These are phyloP conservation scores for Pulicaria dysenterica DNA, from an alignment of 129 eudicot genomes.

Conservation along the genomic window DNA sequence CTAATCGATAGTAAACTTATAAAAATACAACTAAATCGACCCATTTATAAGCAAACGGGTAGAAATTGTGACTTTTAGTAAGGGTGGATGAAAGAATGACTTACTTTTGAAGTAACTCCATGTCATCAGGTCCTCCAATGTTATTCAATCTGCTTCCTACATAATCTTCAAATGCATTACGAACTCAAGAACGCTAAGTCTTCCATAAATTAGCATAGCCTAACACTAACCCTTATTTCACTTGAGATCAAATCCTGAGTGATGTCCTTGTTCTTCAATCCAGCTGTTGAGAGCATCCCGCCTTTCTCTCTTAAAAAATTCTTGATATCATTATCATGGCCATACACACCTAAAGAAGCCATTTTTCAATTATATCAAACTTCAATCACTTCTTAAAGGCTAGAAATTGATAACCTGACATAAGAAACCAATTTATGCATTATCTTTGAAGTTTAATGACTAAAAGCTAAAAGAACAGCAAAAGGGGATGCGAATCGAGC, in stretches of 20 bases:
- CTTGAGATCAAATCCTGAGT: slow-evolving; percentile 65
- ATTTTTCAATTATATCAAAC: not conserved
- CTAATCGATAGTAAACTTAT: no score
- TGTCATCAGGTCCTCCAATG: slow-evolving; percentile 77
- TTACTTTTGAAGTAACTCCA: slow-evolving; percentile 85
- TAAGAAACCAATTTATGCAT: not conserved
- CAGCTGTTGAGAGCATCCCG: slow-evolving; percentile 53
- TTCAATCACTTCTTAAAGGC: slow-evolving; percentile 1
- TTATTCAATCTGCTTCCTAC: slow-evolving; percentile 81
- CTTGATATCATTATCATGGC: slow-evolving; percentile 67
- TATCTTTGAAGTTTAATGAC: no score
- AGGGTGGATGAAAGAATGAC: not conserved
- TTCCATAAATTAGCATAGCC: slow-evolving; percentile 93
- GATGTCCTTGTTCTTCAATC: slow-evolving; percentile 57
- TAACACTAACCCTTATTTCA: slow-evolving; percentile 72
- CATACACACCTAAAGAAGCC: slow-evolving; percentile 69
- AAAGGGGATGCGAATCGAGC: no score
- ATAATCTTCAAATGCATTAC: slow-evolving; percentile 90
- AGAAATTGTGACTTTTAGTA: not conserved
- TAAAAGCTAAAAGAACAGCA: no score
- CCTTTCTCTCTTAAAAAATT: slow-evolving; percentile 67
- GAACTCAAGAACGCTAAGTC: slow-evolving; percentile 79
- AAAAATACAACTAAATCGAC: not conserved
- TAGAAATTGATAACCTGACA: not conserved
- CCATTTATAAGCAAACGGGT: not conserved